Evolutionary conservation across 2,329 filamentous ascomycete genomes (phyloP).

Genomic region (Paecilomyces variotii): DNA sequence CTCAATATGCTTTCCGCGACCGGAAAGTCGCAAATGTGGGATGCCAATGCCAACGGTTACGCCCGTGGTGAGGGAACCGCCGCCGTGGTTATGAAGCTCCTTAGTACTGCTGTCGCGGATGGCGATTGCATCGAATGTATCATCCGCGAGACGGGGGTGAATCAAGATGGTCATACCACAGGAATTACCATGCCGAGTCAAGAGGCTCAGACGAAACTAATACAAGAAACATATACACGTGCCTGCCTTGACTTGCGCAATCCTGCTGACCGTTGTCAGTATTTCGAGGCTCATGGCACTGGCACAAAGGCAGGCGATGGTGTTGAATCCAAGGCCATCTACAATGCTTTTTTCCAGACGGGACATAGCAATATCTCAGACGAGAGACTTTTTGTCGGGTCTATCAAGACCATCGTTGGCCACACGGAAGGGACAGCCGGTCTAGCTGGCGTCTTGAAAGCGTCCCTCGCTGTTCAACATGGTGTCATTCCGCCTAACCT

Average conservation of each 20-base stretch:
- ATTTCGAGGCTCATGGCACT: conserved; percentile 41
- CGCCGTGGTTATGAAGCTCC: conserved; percentile 43
- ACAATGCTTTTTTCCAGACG: conserved; percentile 11
- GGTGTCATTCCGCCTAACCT: neutral
- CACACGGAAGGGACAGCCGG: conserved; percentile 22
- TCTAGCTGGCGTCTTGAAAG: neutral
- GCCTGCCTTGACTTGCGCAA: conserved; percentile 29
- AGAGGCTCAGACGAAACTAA: conserved; percentile 32
- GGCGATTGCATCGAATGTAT: conserved; percentile 38
- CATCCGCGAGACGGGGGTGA: conserved; percentile 26
- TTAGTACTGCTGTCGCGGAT: conserved; percentile 41
- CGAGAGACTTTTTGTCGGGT: conserved; percentile 17
- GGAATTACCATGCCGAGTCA: conserved; percentile 29
- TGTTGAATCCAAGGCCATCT: conserved; percentile 18
- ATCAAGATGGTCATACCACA: conserved; percentile 28
- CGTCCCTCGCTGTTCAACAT: neutral
- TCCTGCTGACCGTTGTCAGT: conserved; percentile 26
- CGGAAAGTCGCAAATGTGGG: conserved; percentile 45
- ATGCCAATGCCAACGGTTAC: conserved; percentile 41
- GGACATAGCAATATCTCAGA: conserved; percentile 2
- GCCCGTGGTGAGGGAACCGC: conserved; percentile 47
- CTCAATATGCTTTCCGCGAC: conserved; percentile 43
- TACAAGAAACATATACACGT: conserved; percentile 29
- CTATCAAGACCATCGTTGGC: conserved; percentile 33
- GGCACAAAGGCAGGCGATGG: conserved; percentile 29